Conservation (phyloP, 176 grass and related monocot genomes). For the Raddia guianensis region DNA sequence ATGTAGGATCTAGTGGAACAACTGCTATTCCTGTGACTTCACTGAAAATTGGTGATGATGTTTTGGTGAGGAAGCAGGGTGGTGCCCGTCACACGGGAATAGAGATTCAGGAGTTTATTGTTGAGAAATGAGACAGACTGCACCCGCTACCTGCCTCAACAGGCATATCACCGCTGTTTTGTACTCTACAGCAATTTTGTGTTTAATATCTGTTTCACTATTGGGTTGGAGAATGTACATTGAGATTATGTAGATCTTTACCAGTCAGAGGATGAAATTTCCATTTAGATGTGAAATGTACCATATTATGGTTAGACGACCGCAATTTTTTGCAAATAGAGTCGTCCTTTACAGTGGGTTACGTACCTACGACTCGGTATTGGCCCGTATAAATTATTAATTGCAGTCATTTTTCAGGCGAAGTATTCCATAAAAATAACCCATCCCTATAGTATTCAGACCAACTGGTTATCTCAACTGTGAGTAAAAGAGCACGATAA, state of each 20-base stretch:
- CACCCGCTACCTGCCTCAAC: neutral
- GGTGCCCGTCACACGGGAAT: slow-evolving; percentile 92
- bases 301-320: neutral
- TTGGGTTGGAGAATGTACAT: neutral
- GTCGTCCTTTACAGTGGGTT: neutral
- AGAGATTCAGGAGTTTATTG: slow-evolving; percentile 90
- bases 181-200: neutral
- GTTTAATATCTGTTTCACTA: slow-evolving; percentile 1
- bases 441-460: neutral
- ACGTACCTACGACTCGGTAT: neutral
- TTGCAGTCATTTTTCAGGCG: neutral
- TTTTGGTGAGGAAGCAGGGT: slow-evolving; percentile 73
- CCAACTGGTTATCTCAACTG: neutral
- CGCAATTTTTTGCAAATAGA: neutral
- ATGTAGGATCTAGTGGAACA: slow-evolving; percentile 44
- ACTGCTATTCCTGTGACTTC: slow-evolving; percentile 84
- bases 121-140: slow-evolving; percentile 70
- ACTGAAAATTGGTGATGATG: slow-evolving; percentile 75
- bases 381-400: neutral
- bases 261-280: slow-evolving; percentile 4
- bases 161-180: neutral
- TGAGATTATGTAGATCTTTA: neutral
- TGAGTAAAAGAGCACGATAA: neutral
- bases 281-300: slow-evolving; percentile 1
- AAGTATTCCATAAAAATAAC: neutral